A percentile compares a stretch with the other conserved stretches of the same genome.
phyloP scores from a whole-genome alignment of 768 basidiomycete species.

The Amanita muscaria region DNA sequence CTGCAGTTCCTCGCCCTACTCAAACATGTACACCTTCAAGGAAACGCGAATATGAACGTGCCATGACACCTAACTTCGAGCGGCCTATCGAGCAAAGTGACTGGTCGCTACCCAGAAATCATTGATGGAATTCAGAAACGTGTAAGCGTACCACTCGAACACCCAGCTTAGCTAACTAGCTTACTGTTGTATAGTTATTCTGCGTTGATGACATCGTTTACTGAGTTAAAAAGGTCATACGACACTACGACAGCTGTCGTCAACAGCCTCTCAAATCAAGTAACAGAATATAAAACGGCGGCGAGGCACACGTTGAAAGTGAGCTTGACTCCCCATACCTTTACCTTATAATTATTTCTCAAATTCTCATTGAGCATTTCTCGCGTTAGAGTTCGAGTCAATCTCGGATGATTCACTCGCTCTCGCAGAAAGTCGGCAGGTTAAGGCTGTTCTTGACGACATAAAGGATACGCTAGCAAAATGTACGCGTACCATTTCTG shows the following conservation, averaged over 20 bases:
- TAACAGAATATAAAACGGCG: conserved; percentile 10
- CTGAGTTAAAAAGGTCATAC: conserved; percentile 15
- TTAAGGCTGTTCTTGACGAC: background rate
- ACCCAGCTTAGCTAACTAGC: no score
- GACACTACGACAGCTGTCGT: conserved; percentile 9
- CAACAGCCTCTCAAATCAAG: conserved; percentile 10
- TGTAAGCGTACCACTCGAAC: background rate
- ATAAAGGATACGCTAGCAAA: conserved; percentile 13
- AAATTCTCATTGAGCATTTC: no score
- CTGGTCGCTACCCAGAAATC: conserved; percentile 1
- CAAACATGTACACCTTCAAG: no score
- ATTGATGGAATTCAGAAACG: background rate
- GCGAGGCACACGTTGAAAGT: conserved; percentile 10
- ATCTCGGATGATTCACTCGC: background rate
- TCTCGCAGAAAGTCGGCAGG: background rate
- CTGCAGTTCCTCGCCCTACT: no score
- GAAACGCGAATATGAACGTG: no score
- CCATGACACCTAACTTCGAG: no score
- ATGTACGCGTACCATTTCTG: conserved; percentile 15
- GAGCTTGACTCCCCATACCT: background rate
- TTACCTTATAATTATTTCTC: no score
- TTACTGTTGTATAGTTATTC: background rate
- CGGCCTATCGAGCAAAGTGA: conserved; percentile 2
- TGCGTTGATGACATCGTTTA: conserved; percentile 4
- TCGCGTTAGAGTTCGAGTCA: conserved; percentile 1